Base-by-base conservation (phyloP, 805 yeast genomes). In the Sugiyamaella marilandica region DNA sequence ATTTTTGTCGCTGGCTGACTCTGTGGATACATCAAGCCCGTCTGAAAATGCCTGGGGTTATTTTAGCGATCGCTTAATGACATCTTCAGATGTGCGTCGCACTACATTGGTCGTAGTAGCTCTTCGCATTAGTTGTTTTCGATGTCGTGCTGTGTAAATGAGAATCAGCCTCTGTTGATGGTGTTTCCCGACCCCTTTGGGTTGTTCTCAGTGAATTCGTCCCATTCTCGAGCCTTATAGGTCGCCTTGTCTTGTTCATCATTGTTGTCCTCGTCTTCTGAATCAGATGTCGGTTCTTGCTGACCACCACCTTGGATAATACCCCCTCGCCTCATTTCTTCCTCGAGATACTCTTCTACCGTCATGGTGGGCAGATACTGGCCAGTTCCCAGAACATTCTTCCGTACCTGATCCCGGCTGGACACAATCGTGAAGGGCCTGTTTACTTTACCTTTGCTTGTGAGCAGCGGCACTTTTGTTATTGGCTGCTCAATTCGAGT, bases 301-400 rank as follows among this genome's bases (percentile, higher is more conserved):
- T 53, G 56, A 9, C 65, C 68, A 9, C 61, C 62, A 1, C 72
- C 73, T 45, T 64, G 56, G 16, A 69, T 60, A 76, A 91, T 85
- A 52, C 92, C 91, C 1, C 97, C 97, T 61, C 86, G 83, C 16
- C 83, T 82, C 56, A 87, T 73, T 65, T 94, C 99, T 60, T 88
- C 82, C 46, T 90, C 95, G 49, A 94, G 73, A 55, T 86, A 84
- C 61, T 94, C 97, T 58, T 94, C 99, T 0, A 94, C 90, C 0
- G 96, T 75, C 94, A 94, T 88, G 0, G 97, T 88, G 1, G 99
- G 99, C 29, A 92, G 74, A 24, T 78, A 82, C 69, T 94, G 97
- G 0, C 97, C 99, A 1, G 95, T 88, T 1, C 97, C 97, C 60
- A 80, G 82, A 0, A 91, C 97, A 61, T 83, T 80, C 32, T 75